Evolutionary conservation across 2,329 filamentous ascomycete genomes (phyloP).

Genomic region (Aspergillus neoniger): DNA sequence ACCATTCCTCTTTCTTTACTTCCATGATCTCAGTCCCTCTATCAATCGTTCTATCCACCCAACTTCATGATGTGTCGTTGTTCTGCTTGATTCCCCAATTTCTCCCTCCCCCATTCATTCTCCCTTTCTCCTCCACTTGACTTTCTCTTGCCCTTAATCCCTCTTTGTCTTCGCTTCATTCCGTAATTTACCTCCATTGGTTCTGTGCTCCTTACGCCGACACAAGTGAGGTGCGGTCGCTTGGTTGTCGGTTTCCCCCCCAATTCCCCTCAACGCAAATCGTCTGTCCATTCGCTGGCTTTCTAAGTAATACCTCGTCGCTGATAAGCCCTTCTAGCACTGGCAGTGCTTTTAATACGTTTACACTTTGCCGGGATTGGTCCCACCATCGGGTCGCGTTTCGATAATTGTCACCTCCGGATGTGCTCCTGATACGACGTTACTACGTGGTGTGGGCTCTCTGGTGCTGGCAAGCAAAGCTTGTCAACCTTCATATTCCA

Average conservation of each 20-base stretch:
- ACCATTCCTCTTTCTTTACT: neutral
- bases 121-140: neutral
- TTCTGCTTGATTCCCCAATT: neutral
- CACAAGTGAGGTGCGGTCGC: neutral
- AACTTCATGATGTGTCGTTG: neutral
- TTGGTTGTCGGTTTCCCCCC: neutral
- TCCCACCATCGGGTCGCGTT: neutral
- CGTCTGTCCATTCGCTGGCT: neutral
- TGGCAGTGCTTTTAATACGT: neutral
- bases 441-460: conserved; percentile 1
- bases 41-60: neutral
- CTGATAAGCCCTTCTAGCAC: neutral
- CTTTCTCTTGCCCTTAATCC: neutral
- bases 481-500: neutral
- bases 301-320: neutral
- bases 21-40: neutral
- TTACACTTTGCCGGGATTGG: neutral
- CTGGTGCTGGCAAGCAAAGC: conserved; percentile 1
- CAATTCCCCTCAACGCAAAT: neutral
- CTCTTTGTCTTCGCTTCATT: neutral
- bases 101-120: neutral
- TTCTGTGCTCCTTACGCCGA: neutral
- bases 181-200: conserved; percentile 3
- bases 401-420: neutral
- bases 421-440: conserved; percentile 4